Evolutionary conservation across 768 basidiomycete genomes (phyloP), one percentile per base, ranked within the genome.

Genomic region (Dacryopinax spathularia): DNA sequence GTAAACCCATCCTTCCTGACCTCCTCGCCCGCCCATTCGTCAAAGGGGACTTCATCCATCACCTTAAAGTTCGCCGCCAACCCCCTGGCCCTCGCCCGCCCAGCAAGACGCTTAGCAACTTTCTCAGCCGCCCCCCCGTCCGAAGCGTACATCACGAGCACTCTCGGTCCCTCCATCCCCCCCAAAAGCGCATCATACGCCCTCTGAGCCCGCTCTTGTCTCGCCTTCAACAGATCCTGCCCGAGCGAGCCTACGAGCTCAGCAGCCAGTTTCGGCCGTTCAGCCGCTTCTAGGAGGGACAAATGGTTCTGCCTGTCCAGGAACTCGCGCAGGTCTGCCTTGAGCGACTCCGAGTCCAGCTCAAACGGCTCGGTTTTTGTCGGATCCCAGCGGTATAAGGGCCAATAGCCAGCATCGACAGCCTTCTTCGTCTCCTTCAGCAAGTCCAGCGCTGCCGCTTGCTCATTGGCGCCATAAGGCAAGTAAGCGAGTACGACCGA

Each of bases 81-180:
- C 6, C 96, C 91, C 35, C 96, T 81, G 33, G 85, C 84, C 73
- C 88, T 89, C 20, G 87, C 95, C 31, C 95, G 82, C 43, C 81
- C 83, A 1, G 83, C 84, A 18, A 99, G 79, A 60, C 89, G 80
- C 77, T 97, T 97, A 33, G 95, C 93, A 43, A 88, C 81, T 78
- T 98, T 98, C 78, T 99, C 95, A n/a, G 93, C 91, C 12, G 83
- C 83, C 29, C 95, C 96, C 33, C 93, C 90, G 71, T 98, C 96
- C 0, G 91, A 94, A 1, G 93, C 95, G 70, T 89, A 97, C n/a
- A 98, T 77, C 36, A 98, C 81, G 33, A 89, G 79, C 48, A 98
- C 75, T 12, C 93, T 91, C 22, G 92, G 91, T 2, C 91, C 89
- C 68, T 96, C 91, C 60, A 99, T 82, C 18, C 88, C 82, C 60